These are phyloP conservation scores for Leccinum longicurvipes DNA, from an alignment of 768 basidiomycete species.

Conservation along the genomic window DNA sequence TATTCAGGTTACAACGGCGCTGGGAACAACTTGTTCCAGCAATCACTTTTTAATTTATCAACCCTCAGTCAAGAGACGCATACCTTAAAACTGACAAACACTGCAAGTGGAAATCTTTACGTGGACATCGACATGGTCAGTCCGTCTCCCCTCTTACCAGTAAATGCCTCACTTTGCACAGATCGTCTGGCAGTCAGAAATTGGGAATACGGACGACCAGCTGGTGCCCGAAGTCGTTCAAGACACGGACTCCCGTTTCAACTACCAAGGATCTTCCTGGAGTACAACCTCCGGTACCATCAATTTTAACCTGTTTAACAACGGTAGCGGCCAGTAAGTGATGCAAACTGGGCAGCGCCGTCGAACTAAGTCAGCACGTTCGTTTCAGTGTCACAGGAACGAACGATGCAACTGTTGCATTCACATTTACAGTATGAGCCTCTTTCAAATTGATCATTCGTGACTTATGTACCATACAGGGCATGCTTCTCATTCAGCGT, in stretches of 20 bases:
- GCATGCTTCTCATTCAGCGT: slow-evolving; percentile 7
- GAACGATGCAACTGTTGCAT: slow-evolving; percentile 33
- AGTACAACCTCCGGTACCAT: slow-evolving; percentile 24
- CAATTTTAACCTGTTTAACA: slow-evolving; percentile 37
- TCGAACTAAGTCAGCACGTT: background rate
- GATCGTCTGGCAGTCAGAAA: slow-evolving; percentile 31
- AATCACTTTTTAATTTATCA: slow-evolving; percentile 37
- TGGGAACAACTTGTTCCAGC: slow-evolving; percentile 35
- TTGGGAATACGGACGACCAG: slow-evolving; percentile 15
- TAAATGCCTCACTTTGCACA: slow-evolving; percentile 1
- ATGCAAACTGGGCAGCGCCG: background rate
- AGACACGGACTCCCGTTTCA: slow-evolving; percentile 40
- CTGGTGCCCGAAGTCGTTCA: slow-evolving; percentile 22
- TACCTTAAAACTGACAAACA: slow-evolving; percentile 32
- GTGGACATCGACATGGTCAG: slow-evolving; percentile 48
- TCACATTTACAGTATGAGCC: slow-evolving; percentile 39
- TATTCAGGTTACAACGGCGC: slow-evolving; percentile 31
- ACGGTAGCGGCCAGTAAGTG: slow-evolving; percentile 42
- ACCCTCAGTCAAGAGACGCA: slow-evolving; percentile 36
- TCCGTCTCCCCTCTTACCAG: background rate
- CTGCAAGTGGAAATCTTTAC: slow-evolving; percentile 30
- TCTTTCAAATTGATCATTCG: background rate
- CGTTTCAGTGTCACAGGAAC: slow-evolving; percentile 34
- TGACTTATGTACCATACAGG: slow-evolving; percentile 17
- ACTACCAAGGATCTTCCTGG: slow-evolving; percentile 40